Conservation (phyloP, 2,329 filamentous ascomycete genomes). For the Verticillium zaregamsianum region DNA sequence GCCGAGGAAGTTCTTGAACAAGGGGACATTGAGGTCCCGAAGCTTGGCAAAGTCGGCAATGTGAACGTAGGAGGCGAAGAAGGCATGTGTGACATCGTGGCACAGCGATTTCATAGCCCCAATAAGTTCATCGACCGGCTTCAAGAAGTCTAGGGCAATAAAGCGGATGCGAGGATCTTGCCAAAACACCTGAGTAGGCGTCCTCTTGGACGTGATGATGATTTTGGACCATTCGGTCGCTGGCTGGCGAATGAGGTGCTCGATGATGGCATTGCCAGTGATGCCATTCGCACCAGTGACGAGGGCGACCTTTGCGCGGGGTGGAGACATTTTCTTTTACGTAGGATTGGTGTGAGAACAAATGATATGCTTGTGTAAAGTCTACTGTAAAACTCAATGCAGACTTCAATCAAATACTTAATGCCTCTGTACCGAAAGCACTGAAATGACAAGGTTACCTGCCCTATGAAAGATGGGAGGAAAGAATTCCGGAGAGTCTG, state of each 20-base stretch:
- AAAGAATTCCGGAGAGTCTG: background rate
- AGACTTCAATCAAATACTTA: background rate
- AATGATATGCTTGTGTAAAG: background rate
- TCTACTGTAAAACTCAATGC: background rate
- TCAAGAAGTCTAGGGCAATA: conserved; percentile 10
- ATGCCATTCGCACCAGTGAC: conserved; percentile 22
- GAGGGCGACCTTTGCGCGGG: conserved; percentile 11
- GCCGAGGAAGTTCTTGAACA: conserved; percentile 10
- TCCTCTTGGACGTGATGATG: conserved; percentile 9
- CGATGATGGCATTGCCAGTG: conserved; percentile 26
- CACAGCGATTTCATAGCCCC: conserved; percentile 4
- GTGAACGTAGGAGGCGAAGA: conserved; percentile 12
- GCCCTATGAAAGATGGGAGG: background rate
- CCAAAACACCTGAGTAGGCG: conserved; percentile 6
- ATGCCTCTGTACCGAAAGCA: background rate
- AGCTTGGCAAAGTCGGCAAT: conserved; percentile 7
- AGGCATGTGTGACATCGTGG: conserved; percentile 10
- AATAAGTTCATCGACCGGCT: conserved; percentile 8
- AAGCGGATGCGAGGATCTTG: conserved; percentile 9
- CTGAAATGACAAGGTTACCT: background rate
- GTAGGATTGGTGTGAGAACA: background rate
- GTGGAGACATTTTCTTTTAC: background rate
- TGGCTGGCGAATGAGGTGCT: conserved; percentile 20
- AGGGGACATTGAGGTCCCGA: conserved; percentile 5
- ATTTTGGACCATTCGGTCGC: conserved; percentile 10